A percentile compares a stretch with the other conserved stretches of the same genome.
phyloP scores from a whole-genome alignment of 2,329 filamentous ascomycete species.

The Penicillium sp. region DNA sequence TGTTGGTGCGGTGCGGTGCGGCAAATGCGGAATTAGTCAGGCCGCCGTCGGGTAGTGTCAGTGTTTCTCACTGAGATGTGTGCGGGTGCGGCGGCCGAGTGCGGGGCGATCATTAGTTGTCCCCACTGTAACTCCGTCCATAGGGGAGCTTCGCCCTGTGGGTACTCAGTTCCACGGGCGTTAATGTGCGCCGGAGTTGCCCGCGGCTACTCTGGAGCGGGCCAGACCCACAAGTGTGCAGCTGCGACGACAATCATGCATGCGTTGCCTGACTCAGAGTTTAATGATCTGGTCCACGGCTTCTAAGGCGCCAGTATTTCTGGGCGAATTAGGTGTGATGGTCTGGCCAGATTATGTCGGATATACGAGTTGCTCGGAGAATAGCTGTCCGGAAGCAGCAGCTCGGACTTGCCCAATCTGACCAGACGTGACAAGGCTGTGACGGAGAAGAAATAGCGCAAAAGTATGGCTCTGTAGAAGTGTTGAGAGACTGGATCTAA shows the following conservation, averaged over 20 bases:
- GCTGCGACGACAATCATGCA: no score
- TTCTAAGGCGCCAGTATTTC: neutral
- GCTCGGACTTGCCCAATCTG: neutral
- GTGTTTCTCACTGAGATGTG: no score
- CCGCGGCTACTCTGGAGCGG: no score
- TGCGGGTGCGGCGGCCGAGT: no score
- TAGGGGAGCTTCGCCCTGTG: no score
- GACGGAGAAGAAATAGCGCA: neutral
- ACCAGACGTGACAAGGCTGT: neutral
- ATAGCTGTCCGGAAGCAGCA: neutral
- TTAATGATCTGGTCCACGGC: neutral
- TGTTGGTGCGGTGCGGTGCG: neutral
- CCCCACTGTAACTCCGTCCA: no score
- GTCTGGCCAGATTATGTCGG: neutral
- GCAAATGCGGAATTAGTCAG: no score
- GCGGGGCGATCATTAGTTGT: no score
- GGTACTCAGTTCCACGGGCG: no score
- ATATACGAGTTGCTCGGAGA: neutral
- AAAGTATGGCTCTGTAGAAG: neutral
- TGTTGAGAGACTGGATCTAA: neutral
- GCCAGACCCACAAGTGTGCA: no score
- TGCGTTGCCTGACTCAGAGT: neutral
- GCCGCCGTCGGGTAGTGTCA: no score
- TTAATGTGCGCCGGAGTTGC: no score
- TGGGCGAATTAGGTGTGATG: neutral